Base-by-base conservation (phyloP, 2,329 filamentous ascomycete genomes). In the Fusarium sp. region DNA sequence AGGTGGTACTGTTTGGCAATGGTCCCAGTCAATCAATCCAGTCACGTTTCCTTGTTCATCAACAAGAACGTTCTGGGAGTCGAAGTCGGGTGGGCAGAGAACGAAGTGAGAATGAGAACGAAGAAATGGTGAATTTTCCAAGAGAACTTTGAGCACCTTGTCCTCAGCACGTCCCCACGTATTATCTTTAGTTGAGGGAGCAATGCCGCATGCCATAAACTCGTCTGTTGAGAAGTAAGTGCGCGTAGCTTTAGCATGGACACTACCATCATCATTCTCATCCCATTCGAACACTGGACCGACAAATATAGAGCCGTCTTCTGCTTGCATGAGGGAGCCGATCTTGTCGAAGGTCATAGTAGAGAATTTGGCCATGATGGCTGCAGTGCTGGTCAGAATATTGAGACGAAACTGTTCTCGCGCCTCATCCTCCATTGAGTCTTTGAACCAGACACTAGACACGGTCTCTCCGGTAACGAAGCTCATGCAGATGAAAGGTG, bases 401-500 rank as follows among this genome's bases (percentile, higher is more conserved):
- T 44, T 60, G n/a, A 68, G 51, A 24, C 52, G 62, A 17, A 68
- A 0, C 11, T 52, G 22, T 1, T 68, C 63, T 45, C 47, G 62
- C 17, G 18, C 35, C 47, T 35, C 12, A 4, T 20, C 31, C 6
- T 44, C 22, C 12, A 26, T 38, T 10, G 39, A 47, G 6, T 59
- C 13, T 17, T 67, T n/a, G 26, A 66, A 55, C 63, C 58, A 66
- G 8, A 66, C 49, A 22, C 44, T 22, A 8, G 63, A 63, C 2
- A 41, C 58, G 14, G 33, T 28, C 41, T 63, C 8, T 8, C 63
- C 63, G 5, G 41, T 31, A 15, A 63, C 10, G 33, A 66, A 66
- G n/a, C 48, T 49, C 63, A 63, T 41, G 6, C 58, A 66, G 17
- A 55, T 39, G 24, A 63, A 66, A 6, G 63, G 58, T 9, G 58